These are phyloP conservation scores for Quercus agrifolia DNA, from an alignment of 306 rosid species.

Conservation along the genomic window DNA sequence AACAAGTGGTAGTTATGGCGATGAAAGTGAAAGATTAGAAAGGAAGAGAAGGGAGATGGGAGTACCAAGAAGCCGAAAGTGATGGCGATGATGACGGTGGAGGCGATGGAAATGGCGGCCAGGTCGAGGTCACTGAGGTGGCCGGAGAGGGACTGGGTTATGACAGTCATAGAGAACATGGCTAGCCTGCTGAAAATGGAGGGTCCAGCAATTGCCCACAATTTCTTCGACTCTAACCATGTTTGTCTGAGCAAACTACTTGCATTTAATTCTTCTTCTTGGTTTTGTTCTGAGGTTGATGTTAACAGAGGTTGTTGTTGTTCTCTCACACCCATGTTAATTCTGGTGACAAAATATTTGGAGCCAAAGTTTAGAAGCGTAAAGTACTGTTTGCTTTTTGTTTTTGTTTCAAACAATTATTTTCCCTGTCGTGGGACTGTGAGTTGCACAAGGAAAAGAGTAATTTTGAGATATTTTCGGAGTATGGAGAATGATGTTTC, in stretches of 20 bases:
- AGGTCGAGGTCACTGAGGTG: conserved; percentile 66
- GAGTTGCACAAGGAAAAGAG: no score
- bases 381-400: no score
- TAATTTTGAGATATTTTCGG: no score
- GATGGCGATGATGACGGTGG: conserved; percentile 62
- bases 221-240: conserved; percentile 47
- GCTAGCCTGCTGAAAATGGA: conserved; percentile 75
- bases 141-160: conserved; percentile 65
- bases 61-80: conserved; percentile 63
- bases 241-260: conserved; percentile 25
- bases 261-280: not conserved
- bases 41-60: not conserved
- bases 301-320: conserved; percentile 11
- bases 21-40: not conserved
- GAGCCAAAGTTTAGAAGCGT: no score
- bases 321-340: not conserved
- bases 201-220: conserved; percentile 66
- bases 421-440: no score
- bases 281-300: conserved; percentile 4
- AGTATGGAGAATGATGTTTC: no score
- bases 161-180: conserved; percentile 65
- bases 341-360: no score
- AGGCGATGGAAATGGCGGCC: conserved; percentile 59
- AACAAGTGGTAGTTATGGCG: no score
- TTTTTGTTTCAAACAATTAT: no score